Evolutionary conservation across 2,329 filamentous ascomycete species (phyloP).

Genomic region (Aspergillus niger): DNA sequence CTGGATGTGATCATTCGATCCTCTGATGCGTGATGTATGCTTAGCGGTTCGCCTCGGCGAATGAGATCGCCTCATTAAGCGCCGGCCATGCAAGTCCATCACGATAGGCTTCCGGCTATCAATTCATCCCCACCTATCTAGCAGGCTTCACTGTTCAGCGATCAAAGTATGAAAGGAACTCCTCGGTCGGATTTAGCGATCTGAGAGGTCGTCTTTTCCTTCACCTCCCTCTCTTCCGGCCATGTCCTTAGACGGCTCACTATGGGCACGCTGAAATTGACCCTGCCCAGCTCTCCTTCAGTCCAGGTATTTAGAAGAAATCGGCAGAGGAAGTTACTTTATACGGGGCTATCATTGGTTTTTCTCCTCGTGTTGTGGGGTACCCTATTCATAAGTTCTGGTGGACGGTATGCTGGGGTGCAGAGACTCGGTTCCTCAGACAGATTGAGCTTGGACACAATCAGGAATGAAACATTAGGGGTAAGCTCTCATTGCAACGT

Average conservation of each 20-base stretch:
- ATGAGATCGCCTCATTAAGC: not conserved
- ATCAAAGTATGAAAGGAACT: not conserved
- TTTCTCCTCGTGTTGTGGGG: not conserved
- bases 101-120: not conserved
- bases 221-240: not conserved
- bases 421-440: not conserved
- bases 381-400: not conserved
- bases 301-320: not conserved
- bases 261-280: not conserved
- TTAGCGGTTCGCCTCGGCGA: not conserved
- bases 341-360: not conserved
- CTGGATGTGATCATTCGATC: not conserved
- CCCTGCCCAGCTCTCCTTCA: not conserved
- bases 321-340: not conserved
- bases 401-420: not conserved
- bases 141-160: not conserved
- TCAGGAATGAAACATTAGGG: slow-evolving; percentile 2
- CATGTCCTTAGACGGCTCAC: not conserved
- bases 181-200: not conserved
- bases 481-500: not conserved
- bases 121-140: not conserved
- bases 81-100: not conserved
- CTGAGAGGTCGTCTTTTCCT: not conserved
- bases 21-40: not conserved
- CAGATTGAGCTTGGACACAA: not conserved